These are phyloP conservation scores for Trichoderma brevicompactum DNA, from an alignment of 2,329 filamentous ascomycete species.

Conservation along the genomic window DNA sequence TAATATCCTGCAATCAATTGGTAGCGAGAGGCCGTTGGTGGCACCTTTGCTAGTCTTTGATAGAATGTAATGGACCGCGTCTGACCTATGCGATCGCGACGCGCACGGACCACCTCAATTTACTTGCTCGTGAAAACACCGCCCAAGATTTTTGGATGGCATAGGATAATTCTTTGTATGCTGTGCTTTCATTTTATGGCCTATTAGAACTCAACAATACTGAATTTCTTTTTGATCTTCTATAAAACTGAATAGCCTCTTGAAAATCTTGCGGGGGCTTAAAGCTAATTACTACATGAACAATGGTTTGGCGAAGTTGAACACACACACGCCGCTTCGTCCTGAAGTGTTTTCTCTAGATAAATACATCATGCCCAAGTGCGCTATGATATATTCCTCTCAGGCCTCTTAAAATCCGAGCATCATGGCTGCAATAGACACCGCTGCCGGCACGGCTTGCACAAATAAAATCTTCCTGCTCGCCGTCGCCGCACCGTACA, in stretches of 20 bases:
- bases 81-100: constrained; percentile 2
- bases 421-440: constrained; percentile 16
- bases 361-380: neutral
- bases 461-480: constrained; percentile 49
- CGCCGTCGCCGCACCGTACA: constrained; percentile 50
- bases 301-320: no score
- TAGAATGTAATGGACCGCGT: constrained; percentile 11
- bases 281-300: no score
- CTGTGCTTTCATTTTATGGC: no score
- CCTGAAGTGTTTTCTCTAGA: neutral
- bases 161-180: no score
- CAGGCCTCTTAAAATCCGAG: constrained; percentile 9
- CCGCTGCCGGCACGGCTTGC: constrained; percentile 43
- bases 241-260: no score
- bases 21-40: neutral
- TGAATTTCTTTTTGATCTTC: no score
- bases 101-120: constrained; percentile 21
- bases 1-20: neutral
- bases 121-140: no score
- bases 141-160: no score
- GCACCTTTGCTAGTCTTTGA: neutral
- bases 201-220: no score
- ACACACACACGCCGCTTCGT: no score
- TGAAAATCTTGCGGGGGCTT: no score
- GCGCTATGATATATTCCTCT: neutral